A percentile compares a stretch with the other conserved stretches of the same genome.
Evolutionary conservation across 257 asterid genomes (phyloP).

Genomic region (Osmanthus fragrans): DNA sequence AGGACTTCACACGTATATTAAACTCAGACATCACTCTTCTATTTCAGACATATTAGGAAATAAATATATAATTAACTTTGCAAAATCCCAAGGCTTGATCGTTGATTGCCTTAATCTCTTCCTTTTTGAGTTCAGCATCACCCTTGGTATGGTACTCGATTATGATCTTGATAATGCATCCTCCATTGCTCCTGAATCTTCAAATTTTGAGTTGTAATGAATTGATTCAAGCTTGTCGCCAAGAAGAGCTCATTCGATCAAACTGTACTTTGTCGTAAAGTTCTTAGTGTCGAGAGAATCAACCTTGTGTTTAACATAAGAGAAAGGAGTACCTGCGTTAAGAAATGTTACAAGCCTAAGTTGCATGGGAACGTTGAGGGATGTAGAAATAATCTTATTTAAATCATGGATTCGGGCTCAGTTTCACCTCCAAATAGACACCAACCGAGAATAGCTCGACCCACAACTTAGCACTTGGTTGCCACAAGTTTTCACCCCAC

Average conservation of each 20-base stretch:
- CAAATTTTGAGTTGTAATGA: neutral
- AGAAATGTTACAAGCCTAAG: no score
- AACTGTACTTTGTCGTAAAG: neutral
- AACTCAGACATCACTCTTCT: neutral
- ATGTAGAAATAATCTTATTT: no score
- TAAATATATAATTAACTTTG: no score
- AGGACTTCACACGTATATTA: no score
- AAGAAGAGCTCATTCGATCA: neutral
- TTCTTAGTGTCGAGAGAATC: constrained; percentile 6
- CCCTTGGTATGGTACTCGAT: constrained; percentile 10
- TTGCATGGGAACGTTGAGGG: no score
- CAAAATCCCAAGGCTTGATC: neutral
- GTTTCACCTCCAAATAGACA: no score
- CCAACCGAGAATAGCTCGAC: no score
- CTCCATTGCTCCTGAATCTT: constrained; percentile 10
- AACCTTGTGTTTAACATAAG: neutral
- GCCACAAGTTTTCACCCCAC: no score
- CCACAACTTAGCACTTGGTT: no score
- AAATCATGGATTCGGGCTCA: no score
- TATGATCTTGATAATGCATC: neutral
- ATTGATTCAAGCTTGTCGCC: constrained; percentile 24
- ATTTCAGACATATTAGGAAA: no score
- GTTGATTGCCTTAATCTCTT: neutral
- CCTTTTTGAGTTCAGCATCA: neutral
- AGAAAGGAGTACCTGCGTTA: neutral